phyloP scores from a whole-genome alignment of 116 monocot species.

The Cymodocea nodosa region DNA sequence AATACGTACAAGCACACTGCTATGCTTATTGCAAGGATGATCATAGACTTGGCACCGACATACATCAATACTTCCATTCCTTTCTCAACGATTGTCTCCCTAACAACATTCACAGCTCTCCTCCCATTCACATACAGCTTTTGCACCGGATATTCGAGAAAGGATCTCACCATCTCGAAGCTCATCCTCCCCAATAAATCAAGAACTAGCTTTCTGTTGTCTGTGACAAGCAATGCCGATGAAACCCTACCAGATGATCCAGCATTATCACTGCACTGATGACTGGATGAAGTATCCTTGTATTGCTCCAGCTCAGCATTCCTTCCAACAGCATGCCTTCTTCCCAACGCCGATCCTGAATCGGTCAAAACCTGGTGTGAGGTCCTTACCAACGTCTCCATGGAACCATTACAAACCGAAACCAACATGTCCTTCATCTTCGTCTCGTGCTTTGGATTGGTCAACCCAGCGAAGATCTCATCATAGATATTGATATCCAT shows the following conservation, averaged over 20 bases:
- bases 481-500: conserved; percentile 60
- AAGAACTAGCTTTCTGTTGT: conserved; percentile 56
- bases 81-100: conserved; percentile 37
- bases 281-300: neutral
- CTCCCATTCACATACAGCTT: conserved; percentile 30
- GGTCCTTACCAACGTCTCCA: conserved; percentile 57
- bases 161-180: conserved; percentile 55
- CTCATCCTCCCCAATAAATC: conserved; percentile 60
- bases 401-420: conserved; percentile 42
- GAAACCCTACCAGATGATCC: conserved; percentile 19
- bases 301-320: neutral
- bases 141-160: conserved; percentile 46
- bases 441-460: conserved; percentile 40
- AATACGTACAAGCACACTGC: conserved; percentile 47
- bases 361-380: conserved; percentile 35
- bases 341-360: conserved; percentile 4
- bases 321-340: neutral
- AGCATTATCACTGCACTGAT: neutral
- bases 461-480: conserved; percentile 53
- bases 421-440: conserved; percentile 54
- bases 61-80: conserved; percentile 43
- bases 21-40: conserved; percentile 43
- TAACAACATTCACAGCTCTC: conserved; percentile 27
- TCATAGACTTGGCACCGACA: conserved; percentile 44
- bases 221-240: conserved; percentile 34